Base-by-base conservation (phyloP, 495 filamentous ascomycete species). In the Penicillium steckii region DNA sequence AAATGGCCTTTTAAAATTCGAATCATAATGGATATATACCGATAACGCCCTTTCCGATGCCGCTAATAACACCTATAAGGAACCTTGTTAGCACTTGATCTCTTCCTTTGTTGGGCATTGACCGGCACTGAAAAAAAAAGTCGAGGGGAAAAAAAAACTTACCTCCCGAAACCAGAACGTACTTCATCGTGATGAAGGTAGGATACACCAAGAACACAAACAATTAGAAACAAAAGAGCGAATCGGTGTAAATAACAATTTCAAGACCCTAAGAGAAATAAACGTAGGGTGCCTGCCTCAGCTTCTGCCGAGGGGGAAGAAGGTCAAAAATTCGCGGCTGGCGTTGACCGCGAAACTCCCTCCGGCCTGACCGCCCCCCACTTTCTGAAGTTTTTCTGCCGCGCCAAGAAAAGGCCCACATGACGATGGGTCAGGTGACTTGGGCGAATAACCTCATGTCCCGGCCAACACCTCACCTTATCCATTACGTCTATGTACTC, bases 1-100 rank as follows among this genome's bases (percentile, higher is more conserved):
- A n/a, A 32, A 55, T n/a, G 8, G 44, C n/a, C n/a, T 13, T 18
- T 9, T 30, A 23, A 42, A 37, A 23, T 24, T 46, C 21, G 19
- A 42, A 24, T 50, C 17, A 46, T 33, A 30, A 41, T 29, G 42
- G 21, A 41, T 15, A 13, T 21, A 33, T 56, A 56, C 53, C 83
- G 63, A 90, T 89, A 43, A 89, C 80, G 62, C 90, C 89, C 74
- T 93, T 93, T 52, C 89, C 89, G 65, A 94, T 85, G 55, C 90
- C 89, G 59, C 79, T 83, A 48, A 91, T 90, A 58, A 89, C 85
- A 77, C 87, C 85, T 86, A 41, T 37, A 23, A 44, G 27, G 4
- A 21, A 35, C 32, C 21, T 46, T 46, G 53, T 52, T 24, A 59
- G 42, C 32, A 18, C 21, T 13, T 3, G n/a, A 26, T 37, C 17